Conservation (phyloP, 192 early-diverging fungal species). For the Coemansia sp. region DNA sequence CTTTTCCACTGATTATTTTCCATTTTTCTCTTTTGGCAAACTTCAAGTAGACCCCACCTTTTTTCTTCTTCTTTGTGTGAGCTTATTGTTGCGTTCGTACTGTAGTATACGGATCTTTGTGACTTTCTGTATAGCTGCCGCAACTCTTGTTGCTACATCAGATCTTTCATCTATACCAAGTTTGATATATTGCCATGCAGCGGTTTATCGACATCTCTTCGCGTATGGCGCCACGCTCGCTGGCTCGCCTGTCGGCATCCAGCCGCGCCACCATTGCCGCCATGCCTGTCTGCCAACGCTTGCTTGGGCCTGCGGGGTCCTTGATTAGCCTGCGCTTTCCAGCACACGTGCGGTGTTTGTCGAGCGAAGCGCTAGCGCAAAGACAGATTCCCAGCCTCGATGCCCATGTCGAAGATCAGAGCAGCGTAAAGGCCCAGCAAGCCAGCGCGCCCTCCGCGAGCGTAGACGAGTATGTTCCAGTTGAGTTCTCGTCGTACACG, state of each 20-base stretch:
- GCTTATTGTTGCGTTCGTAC: not conserved
- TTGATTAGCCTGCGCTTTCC: not conserved
- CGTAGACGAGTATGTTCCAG: slow-evolving; percentile 53
- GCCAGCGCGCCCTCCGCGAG: not conserved
- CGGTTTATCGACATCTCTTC: slow-evolving; percentile 17
- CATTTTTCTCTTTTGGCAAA: not conserved
- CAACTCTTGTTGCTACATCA: slow-evolving; percentile 2
- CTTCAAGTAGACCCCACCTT: not conserved
- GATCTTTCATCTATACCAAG: not conserved
- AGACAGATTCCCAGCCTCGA: not conserved
- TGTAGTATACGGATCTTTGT: slow-evolving; percentile 8
- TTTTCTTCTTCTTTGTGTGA: not conserved
- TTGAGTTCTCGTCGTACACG: slow-evolving; percentile 58
- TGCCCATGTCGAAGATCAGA: not conserved
- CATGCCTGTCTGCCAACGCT: slow-evolving; percentile 10
- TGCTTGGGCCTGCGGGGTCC: not conserved
- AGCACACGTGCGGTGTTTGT: slow-evolving; percentile 11
- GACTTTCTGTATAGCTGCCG: not conserved
- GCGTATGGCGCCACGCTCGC: slow-evolving; percentile 20
- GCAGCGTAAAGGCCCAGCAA: not conserved
- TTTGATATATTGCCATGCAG: slow-evolving; percentile 25
- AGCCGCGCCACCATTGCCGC: not conserved
- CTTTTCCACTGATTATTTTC: not conserved
- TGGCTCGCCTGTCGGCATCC: slow-evolving; percentile 17
- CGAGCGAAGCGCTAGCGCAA: slow-evolving; percentile 33